phyloP scores from a whole-genome alignment of 176 grass and related monocot genomes.

The sorghum (Sorghum bicolor) region Sorghum_bicolor_NCBIv3 NC_012879.2:61048001-61048500 shows the following conservation, averaged over 20 bases:
- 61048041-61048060: not conserved
- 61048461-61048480: conserved; percentile 43
- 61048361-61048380: conserved; percentile 33
- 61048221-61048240: not conserved
- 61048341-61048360: conserved; percentile 39
- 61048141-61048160: not conserved
- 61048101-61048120: not conserved
- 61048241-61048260: not conserved
- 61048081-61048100: not conserved
- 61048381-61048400: not conserved
- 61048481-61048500: conserved; percentile 14
- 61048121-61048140: not conserved
- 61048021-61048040: not conserved
- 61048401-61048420: conserved; percentile 14
- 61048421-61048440: conserved; percentile 57
- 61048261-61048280: not conserved
- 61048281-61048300: no score
- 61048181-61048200: not conserved
- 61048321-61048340: not conserved
- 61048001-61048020: not conserved
- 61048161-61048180: not conserved
- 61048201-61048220: not conserved
- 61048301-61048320: no score
- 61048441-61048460: conserved; percentile 66
- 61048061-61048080: not conserved